These are phyloP conservation scores for Fusarium sp. DNA, from an alignment of 2,329 filamentous ascomycete genomes.

Conservation along the genomic window DNA sequence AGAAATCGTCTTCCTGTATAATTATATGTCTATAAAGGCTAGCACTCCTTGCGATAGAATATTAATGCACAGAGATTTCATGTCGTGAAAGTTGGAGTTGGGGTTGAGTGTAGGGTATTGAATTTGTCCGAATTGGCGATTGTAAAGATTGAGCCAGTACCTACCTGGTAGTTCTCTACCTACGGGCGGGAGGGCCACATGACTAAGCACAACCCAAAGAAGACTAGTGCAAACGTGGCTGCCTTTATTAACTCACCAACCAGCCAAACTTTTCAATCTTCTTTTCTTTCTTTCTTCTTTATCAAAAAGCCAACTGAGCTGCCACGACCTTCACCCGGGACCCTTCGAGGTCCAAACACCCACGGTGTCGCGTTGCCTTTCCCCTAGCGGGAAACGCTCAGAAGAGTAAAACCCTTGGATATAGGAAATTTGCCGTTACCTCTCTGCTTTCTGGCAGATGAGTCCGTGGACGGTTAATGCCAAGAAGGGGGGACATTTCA, in stretches of 20 bases:
- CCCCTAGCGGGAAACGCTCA: constrained; percentile 60
- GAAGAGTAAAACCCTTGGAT: constrained; percentile 66
- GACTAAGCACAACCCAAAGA: constrained; percentile 25
- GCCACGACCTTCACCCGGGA: constrained; percentile 68
- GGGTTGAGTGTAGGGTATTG: neutral
- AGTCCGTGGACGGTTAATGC: constrained; percentile 62
- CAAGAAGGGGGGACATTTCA: constrained; percentile 66
- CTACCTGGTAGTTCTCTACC: no score
- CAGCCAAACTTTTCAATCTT: constrained; percentile 46
- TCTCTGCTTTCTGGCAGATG: constrained; percentile 45
- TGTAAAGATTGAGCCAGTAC: no score
- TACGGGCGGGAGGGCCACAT: no score
- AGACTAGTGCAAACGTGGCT: constrained; percentile 36
- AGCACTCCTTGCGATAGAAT: no score
- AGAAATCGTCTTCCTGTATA: no score
- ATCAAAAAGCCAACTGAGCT: constrained; percentile 71
- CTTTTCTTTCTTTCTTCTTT: constrained; percentile 56
- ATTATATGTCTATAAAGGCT: no score
- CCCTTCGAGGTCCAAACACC: constrained; percentile 38
- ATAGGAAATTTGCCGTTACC: constrained; percentile 68
- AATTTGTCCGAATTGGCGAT: neutral
- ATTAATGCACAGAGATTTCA: neutral
- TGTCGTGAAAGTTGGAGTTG: neutral
- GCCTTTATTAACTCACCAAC: constrained; percentile 39
- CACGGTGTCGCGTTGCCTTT: constrained; percentile 71